Conservation (phyloP, 345 rosid genomes). For the Camelina hispida region DNA sequence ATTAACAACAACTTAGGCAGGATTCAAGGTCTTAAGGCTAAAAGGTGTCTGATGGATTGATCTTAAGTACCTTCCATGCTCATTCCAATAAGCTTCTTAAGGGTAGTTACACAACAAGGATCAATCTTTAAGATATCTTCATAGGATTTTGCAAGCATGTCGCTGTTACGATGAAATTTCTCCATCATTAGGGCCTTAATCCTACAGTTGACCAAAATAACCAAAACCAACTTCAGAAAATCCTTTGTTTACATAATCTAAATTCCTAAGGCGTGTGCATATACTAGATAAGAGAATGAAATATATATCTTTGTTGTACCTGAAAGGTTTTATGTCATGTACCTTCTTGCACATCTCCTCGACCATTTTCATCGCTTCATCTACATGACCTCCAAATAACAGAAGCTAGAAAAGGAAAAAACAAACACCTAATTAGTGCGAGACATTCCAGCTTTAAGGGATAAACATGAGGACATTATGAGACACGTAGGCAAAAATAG, state of each 20-base stretch:
- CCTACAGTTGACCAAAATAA: conserved; percentile 49
- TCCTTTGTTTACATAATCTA: conserved; percentile 18
- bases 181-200: conserved; percentile 64
- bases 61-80: conserved; percentile 53
- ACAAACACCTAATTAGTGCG: conserved; percentile 7
- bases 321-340: conserved; percentile 54
- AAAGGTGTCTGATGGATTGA: neutral
- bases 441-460: conserved; percentile 8
- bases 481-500: neutral
- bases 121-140: conserved; percentile 77
- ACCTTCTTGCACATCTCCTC: conserved; percentile 57
- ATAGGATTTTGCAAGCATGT: conserved; percentile 53
- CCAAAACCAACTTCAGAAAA: conserved; percentile 4
- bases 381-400: conserved; percentile 67
- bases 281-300: conserved; percentile 7
- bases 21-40: conserved; percentile 1
- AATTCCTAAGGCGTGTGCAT: neutral
- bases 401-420: conserved; percentile 53
- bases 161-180: conserved; percentile 52
- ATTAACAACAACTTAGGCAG: neutral
- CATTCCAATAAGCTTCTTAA: conserved; percentile 67
- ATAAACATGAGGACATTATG: neutral
- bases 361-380: conserved; percentile 63
- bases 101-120: conserved; percentile 59
- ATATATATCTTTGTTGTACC: conserved; percentile 49